phyloP scores from a whole-genome alignment of 2,329 filamentous ascomycete species.

The Graphilbum ipis-grandicollis region DNA sequence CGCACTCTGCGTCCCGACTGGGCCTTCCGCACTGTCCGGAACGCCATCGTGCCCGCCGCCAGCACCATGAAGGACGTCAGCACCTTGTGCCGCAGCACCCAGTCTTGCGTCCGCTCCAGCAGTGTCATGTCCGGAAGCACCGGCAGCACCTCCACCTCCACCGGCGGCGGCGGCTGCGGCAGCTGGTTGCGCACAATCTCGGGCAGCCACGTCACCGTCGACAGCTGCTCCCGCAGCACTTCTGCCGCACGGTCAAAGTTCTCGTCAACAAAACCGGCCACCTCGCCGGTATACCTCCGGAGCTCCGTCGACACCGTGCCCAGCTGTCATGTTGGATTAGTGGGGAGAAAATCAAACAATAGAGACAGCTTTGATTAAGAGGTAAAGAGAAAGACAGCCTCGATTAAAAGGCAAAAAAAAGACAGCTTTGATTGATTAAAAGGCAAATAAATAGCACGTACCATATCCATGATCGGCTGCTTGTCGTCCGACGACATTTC shows the following conservation, averaged over 20 bases:
- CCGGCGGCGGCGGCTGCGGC: conserved; percentile 25
- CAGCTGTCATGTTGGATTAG: conserved; percentile 23
- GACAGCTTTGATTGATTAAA: too few species aligned
- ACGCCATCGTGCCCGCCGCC: conserved; percentile 48
- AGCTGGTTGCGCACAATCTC: conserved; percentile 44
- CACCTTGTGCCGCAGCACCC: conserved; percentile 57
- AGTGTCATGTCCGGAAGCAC: conserved; percentile 13
- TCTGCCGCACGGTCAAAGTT: conserved; percentile 63
- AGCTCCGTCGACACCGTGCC: conserved; percentile 43
- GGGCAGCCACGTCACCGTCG: conserved; percentile 56
- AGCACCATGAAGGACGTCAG: conserved; percentile 55
- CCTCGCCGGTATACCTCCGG: conserved; percentile 49
- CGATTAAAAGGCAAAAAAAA: too few species aligned
- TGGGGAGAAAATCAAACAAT: too few species aligned
- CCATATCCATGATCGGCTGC: not conserved
- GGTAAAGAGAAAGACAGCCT: too few species aligned
- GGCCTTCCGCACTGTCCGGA: conserved; percentile 29
- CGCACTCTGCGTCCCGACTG: conserved; percentile 49
- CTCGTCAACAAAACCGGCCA: conserved; percentile 66
- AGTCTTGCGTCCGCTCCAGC: conserved; percentile 44
- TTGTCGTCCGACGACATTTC: not conserved
- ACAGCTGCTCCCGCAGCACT: conserved; percentile 50
- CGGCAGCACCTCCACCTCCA: conserved; percentile 15
- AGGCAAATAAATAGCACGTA: not conserved
- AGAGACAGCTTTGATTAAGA: too few species aligned